These are phyloP conservation scores for Solanum microdontum DNA, from an alignment of 257 asterid species.

Conservation along the genomic window DNA sequence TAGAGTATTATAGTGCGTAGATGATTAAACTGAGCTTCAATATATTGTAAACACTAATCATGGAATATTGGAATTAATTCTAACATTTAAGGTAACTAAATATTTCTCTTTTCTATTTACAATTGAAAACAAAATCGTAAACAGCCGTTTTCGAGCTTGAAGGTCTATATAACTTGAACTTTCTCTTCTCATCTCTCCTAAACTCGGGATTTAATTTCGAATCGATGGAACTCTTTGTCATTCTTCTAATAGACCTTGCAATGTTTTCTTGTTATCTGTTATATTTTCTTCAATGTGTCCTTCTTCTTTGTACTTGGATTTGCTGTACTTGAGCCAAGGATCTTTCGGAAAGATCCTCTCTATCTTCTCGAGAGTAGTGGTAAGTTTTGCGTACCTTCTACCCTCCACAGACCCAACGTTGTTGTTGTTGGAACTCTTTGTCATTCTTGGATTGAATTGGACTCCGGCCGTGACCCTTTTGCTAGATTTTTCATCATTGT, in stretches of 20 bases:
- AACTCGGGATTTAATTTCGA: background rate
- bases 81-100: background rate
- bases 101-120: background rate
- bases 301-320: background rate
- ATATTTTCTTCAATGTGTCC: background rate
- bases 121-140: background rate
- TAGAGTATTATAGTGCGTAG: background rate
- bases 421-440: background rate
- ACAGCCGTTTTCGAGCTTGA: background rate
- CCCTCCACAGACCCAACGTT: background rate
- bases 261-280: background rate
- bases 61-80: background rate
- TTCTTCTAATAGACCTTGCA: background rate
- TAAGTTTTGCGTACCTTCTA: background rate
- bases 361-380: background rate
- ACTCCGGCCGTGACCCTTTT: background rate
- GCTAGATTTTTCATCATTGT: background rate
- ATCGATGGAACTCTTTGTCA: background rate
- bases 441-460: background rate
- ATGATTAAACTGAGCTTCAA: background rate
- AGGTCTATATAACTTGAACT: background rate
- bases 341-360: background rate
- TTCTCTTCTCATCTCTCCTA: background rate
- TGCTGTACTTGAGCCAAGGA: background rate
- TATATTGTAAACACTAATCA: background rate